Evolutionary conservation across 345 rosid genomes (phyloP), one percentile per base, ranked within the genome.

Genomic region (Euphorbia lathyris): DNA sequence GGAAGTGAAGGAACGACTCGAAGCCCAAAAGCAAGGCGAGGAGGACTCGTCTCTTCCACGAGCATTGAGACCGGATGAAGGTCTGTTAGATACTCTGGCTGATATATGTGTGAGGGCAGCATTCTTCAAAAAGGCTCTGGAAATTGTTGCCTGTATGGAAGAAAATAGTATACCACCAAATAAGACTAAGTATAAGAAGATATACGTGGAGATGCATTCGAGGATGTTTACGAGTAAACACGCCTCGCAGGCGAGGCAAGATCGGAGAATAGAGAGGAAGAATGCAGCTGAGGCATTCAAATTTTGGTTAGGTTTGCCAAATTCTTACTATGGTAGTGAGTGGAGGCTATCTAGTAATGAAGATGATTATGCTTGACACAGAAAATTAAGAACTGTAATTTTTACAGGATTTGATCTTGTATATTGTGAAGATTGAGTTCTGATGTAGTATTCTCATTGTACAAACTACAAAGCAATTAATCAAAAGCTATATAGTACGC

Each of bases 221-320:
- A 88, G 93, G 83, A 88, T 94, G 96, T 94, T 94, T 64, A 91
- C 93, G 1, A 91, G 97, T 72, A 94, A 94, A 74, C 97, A 94
- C 69, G 98, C 98, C 62, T 91, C 98, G 32, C 93, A 87, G 71
- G 96, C 95, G 0, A 85, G 93, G 78, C 80, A 77, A 61, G 97
- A 88, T 6, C 77, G 96, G 77, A 80, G 97, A 76, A 74, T 59
- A 0, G 95, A 94, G 61, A 78, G 93, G 86, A 94, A 86, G 89
- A 85, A 93, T 73, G 97, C 96, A 0, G 93, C 97, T 0, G 98
- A 91, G 87, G 98, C 98, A 56, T 91, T 90, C 83, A 94, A 94
- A 82, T 94, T 91, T 74, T 91, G 97, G 97, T 75, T 94, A 72
- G 98, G 98, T 72, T 80, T 91, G 69, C 97, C 98, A 43, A 91